A percentile compares a stretch with the other conserved stretches of the same genome.
Conservation (phyloP, 2,329 filamentous ascomycete genomes). For the Talaromyces islandicus region DNA sequence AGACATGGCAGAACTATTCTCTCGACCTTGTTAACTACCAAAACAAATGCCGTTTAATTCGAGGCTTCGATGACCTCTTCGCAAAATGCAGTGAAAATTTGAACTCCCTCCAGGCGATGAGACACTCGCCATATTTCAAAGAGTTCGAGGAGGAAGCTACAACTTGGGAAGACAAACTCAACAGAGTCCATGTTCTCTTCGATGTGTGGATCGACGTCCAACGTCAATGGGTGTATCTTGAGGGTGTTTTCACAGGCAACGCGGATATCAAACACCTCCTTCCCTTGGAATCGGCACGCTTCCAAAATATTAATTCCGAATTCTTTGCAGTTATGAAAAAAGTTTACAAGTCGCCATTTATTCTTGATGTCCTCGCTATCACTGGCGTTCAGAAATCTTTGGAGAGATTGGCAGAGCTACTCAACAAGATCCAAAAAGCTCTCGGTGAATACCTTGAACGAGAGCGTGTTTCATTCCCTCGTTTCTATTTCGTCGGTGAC, state of each 20-base stretch:
- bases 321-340: conserved; percentile 99
- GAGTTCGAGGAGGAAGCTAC: conserved; percentile 98
- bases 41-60: conserved; percentile 94
- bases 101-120: conserved; percentile 97
- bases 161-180: conserved; percentile 96
- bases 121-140: conserved; percentile 98
- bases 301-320: conserved; percentile 98
- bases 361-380: conserved; percentile 93
- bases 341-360: conserved; percentile 91
- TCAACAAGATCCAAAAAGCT: conserved; percentile 99
- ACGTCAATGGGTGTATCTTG: conserved; percentile 97
- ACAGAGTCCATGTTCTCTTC: conserved; percentile 93
- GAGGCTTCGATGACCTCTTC: conserved; percentile 96
- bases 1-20: conserved; percentile 93
- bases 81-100: conserved; percentile 97
- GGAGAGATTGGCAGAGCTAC: conserved; percentile 88
- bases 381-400: conserved; percentile 92
- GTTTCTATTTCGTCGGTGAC: conserved; percentile 99
- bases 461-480: conserved; percentile 92
- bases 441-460: conserved; percentile 97
- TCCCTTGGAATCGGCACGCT: conserved; percentile 91
- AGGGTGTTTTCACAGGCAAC: conserved; percentile 97
- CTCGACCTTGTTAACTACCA: conserved; percentile 96
- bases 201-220: conserved; percentile 99
- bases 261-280: conserved; percentile 97